These are phyloP conservation scores for Aspergillus sp. DNA, from an alignment of 2,329 filamentous ascomycete genomes.

Conservation along the genomic window DNA sequence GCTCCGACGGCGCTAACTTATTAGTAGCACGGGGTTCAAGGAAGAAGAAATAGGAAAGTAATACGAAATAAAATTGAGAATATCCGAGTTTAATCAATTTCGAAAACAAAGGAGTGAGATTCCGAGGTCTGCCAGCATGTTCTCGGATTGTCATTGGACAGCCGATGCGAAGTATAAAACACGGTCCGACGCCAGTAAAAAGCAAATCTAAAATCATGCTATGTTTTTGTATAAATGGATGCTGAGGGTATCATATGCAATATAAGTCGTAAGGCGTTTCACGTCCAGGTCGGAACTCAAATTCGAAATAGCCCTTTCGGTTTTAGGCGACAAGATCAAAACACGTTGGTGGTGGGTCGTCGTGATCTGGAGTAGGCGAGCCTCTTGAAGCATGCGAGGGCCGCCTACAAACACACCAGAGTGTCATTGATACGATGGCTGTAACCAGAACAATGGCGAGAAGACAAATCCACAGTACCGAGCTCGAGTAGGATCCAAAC, in stretches of 20 bases:
- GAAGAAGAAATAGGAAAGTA: background rate
- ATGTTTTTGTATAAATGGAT: background rate
- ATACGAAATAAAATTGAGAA: background rate
- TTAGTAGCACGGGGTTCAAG: background rate
- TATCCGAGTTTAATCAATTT: background rate
- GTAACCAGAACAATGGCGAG: slow-evolving; percentile 12
- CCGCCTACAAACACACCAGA: background rate
- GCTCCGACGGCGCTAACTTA: background rate
- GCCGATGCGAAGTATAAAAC: background rate
- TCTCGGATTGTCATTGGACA: background rate
- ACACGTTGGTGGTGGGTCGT: background rate
- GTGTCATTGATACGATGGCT: slow-evolving; percentile 30
- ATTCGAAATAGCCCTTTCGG: background rate
- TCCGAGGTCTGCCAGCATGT: background rate
- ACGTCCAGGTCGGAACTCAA: background rate
- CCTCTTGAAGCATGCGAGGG: background rate
- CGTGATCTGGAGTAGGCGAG: background rate
- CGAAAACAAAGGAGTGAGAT: background rate
- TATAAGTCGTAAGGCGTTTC: background rate
- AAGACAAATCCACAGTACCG: slow-evolving; percentile 30
- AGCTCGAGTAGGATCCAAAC: background rate
- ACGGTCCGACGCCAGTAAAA: background rate
- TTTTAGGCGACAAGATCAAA: background rate
- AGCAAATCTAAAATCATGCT: slow-evolving; percentile 23
- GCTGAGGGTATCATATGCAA: background rate